These are phyloP conservation scores for Zymoseptoria brevis DNA, from an alignment of 2,329 filamentous ascomycete genomes.

Conservation along the genomic window DNA sequence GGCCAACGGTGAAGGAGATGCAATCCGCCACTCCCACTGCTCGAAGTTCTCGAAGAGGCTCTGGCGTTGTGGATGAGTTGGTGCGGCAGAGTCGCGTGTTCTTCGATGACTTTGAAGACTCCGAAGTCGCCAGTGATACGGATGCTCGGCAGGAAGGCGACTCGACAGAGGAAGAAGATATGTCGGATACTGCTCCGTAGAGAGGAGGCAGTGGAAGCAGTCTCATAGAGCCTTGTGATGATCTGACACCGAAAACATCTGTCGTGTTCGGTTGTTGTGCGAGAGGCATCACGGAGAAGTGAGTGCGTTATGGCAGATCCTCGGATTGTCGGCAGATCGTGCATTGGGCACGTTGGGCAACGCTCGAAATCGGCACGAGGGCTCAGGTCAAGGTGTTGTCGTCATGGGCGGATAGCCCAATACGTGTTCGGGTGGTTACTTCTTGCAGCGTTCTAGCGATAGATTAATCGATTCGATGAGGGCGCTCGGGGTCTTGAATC, in stretches of 20 bases:
- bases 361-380: no score
- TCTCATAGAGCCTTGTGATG: not conserved
- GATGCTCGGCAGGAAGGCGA: not conserved
- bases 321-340: not conserved
- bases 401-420: not conserved
- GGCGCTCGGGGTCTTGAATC: not conserved
- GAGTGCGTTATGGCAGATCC: not conserved
- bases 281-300: not conserved
- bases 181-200: not conserved
- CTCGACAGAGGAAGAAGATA: not conserved
- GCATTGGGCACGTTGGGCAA: not conserved
- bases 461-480: not conserved
- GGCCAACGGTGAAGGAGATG: slow-evolving; percentile 9
- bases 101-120: slow-evolving; percentile 36
- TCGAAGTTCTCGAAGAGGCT: slow-evolving; percentile 15
- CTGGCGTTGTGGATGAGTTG: slow-evolving; percentile 37
- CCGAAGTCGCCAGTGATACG: slow-evolving; percentile 5
- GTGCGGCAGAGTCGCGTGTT: slow-evolving; percentile 41
- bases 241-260: not conserved
- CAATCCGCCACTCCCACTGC: slow-evolving; percentile 8
- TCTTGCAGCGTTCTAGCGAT: slow-evolving; percentile 2
- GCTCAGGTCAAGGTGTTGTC: no score
- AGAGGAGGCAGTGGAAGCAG: not conserved
- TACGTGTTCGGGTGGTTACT: not conserved
- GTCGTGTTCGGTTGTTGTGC: not conserved